Evolutionary conservation across 805 yeast genomes (phyloP).

Genomic region (Metschnikowia henanensis): DNA sequence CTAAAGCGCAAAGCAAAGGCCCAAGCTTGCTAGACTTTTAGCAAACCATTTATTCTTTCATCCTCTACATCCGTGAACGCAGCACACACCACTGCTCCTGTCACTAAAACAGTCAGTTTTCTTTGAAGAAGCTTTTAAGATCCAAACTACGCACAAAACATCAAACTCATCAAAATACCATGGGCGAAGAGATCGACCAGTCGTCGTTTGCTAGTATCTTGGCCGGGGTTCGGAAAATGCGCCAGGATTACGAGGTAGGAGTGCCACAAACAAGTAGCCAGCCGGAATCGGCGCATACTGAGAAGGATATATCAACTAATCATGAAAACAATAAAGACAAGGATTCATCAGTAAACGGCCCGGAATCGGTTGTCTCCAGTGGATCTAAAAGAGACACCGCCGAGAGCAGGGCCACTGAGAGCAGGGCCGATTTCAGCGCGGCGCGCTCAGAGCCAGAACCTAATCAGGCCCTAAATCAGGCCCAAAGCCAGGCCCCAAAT

Average conservation of each 20-base stretch:
- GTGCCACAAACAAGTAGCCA: neutral
- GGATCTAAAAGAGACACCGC: neutral
- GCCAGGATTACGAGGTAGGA: constrained; percentile 41
- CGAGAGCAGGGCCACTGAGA: neutral
- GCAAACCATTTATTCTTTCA: no score
- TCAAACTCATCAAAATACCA: neutral
- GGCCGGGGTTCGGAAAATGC: constrained; percentile 64
- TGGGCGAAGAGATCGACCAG: constrained; percentile 39
- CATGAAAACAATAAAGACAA: no score
- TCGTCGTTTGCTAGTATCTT: constrained; percentile 70
- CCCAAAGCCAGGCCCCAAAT: neutral
- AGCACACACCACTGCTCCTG: no score
- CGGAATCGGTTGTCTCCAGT: no score
- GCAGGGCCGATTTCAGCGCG: neutral
- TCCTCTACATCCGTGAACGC: no score
- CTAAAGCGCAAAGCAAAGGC: no score
- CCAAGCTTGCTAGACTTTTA: no score
- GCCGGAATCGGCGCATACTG: neutral
- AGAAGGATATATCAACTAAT: no score
- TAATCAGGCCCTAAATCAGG: neutral
- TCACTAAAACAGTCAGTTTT: no score
- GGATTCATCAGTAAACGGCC: no score
- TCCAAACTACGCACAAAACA: no score
- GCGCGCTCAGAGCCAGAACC: neutral
- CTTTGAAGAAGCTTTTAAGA: no score